Base-by-base conservation (phyloP, 2,329 filamentous ascomycete genomes). In the Samsoniella hepiali region DNA sequence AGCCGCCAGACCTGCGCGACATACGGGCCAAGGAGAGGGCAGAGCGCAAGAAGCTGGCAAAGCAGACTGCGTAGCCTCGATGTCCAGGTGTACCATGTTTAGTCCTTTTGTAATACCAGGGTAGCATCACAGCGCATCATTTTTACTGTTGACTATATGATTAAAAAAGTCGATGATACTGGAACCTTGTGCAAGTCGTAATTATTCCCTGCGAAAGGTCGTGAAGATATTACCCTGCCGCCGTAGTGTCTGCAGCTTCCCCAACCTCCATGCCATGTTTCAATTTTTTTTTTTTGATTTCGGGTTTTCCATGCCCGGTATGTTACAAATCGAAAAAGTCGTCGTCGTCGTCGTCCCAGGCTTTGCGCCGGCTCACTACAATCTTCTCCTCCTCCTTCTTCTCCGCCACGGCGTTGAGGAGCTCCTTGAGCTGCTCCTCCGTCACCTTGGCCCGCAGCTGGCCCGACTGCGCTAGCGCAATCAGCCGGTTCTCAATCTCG, bases 401-500 rank as follows among this genome's bases (percentile, higher is more conserved):
- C 72, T 97, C 93, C 31, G 91, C 89, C 65, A 97, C 86, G 17
- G 92, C 91, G 67, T 88, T 90, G 67, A 99, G 79, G 63, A 99
- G 82, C 68, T 96, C 92, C 81, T 98, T 97, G 72, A 99, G 82
- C 80, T 98, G 93, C 56, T 89, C 88, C 78, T 99, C 95, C 1
- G 90, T 94, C 54, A 99, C 92, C 75, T 97, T 96, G 66, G 86
- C 80, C 62, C 91, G 83, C 70, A 99, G 81, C 81, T 98, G 95
- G 31, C 94, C 93, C 31, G 88, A 86, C 72, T 93, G 87, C 64
- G 95, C 94, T 64, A 99, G 85, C 87, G 89, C 93, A 76, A 99
- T 93, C 63, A 99, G 85, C 58, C 94, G 81, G 82, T 96, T 93
- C 81, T 99, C 95, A 63, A 99, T 87, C 72, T 97, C 93, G 66